Conservation (phyloP, 495 filamentous ascomycete species). For the Tuber melanosporum region DNA sequence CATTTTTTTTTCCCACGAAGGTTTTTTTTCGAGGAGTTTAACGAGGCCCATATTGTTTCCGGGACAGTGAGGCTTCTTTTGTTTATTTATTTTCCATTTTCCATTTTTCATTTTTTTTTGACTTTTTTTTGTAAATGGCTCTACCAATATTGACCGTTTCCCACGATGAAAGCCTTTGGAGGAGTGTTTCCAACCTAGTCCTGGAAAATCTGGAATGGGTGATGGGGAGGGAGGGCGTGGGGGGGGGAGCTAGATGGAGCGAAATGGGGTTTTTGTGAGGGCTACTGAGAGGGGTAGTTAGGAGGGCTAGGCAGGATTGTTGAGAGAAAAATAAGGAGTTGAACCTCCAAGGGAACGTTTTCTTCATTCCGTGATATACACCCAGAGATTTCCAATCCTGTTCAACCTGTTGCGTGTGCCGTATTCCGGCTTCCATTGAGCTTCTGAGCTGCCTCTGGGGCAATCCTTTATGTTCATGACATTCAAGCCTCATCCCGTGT, state of each 20-base stretch:
- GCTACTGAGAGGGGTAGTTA: not conserved
- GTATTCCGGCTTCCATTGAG: not conserved
- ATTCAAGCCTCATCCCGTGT: not conserved
- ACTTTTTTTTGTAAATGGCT: not conserved
- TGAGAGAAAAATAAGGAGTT: not conserved
- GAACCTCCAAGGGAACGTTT: not conserved
- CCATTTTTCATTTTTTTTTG: not conserved
- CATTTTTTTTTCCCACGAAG: not conserved
- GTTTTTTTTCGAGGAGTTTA: slow-evolving; percentile 1
- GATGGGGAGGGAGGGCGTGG: not conserved
- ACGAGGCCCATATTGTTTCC: not conserved
- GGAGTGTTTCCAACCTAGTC: not conserved
- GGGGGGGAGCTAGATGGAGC: not conserved
- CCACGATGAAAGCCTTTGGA: not conserved
- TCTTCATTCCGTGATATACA: not conserved
- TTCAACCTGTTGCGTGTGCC: not conserved
- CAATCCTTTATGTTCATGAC: not conserved
- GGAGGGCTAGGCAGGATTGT: not conserved
- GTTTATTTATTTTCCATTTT: not conserved
- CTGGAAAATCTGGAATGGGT: not conserved
- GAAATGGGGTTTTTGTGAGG: not conserved
- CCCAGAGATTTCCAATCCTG: not conserved
- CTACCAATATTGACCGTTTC: not conserved
- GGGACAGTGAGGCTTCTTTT: not conserved
- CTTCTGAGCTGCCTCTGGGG: not conserved